Evolutionary conservation across 495 filamentous ascomycete species (phyloP).

Genomic region (Penicillium coprophilum): DNA sequence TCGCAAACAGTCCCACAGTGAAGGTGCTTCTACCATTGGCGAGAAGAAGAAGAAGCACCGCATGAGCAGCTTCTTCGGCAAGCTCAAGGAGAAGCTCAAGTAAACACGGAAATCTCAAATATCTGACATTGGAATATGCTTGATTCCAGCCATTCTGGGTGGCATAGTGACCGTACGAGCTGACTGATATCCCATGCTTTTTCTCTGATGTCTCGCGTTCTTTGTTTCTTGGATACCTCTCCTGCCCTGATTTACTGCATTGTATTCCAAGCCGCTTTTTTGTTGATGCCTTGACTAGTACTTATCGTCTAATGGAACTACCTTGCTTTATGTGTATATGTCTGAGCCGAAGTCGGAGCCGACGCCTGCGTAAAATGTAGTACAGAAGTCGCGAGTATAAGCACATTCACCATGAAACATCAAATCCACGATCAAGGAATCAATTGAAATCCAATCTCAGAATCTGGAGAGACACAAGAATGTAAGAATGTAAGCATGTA

Average conservation of each 20-base stretch:
- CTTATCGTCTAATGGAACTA: conserved; percentile 11
- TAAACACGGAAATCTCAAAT: conserved; percentile 17
- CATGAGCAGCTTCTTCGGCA: conserved; percentile 48
- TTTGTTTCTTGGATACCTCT: conserved; percentile 35
- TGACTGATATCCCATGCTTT: conserved; percentile 7
- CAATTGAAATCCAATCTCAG: too few relatives aligned
- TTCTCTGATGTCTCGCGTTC: conserved; percentile 4
- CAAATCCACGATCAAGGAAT: background rate
- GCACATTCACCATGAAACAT: background rate
- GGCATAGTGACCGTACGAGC: conserved; percentile 5
- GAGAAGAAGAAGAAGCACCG: conserved; percentile 45
- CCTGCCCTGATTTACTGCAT: conserved; percentile 26
- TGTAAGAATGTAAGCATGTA: background rate
- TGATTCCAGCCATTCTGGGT: conserved; percentile 1
- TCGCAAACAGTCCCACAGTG: conserved; percentile 34
- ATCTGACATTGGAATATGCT: background rate
- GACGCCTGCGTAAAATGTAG: conserved; percentile 10
- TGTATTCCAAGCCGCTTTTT: conserved; percentile 24
- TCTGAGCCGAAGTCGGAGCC: conserved; percentile 10
- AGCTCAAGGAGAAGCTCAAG: conserved; percentile 52
- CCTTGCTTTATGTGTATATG: conserved; percentile 4
- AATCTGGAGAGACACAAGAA: too few relatives aligned
- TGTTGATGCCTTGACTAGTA: conserved; percentile 11
- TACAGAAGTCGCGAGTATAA: conserved; percentile 10
- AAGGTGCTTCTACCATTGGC: conserved; percentile 18